Base-by-base conservation (phyloP, 2,329 filamentous ascomycete genomes). In the Neopestalotiopsis clavispora region DNA sequence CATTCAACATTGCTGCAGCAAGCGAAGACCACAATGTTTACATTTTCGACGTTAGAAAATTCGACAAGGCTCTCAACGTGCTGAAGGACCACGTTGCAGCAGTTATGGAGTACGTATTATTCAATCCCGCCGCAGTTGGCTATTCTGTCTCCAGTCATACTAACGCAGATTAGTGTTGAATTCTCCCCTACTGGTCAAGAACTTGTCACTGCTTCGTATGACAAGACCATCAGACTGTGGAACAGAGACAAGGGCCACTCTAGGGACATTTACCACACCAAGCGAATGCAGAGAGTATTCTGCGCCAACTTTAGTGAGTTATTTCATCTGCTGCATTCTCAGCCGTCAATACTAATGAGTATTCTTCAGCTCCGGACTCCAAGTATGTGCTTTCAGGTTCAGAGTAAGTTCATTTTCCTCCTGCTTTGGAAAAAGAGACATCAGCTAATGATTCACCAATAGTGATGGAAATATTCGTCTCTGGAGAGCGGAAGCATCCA, bases 161-260 rank as follows among this genome's bases (percentile, higher is more conserved):
- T 52, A 10, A 52, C 17, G 3, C 56, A 59, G 3, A 59, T 30
- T 3, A 52, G 42, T 79, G 92, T 99, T 56, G 94, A 98, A 77
- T 99, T 95, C 82, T 95, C 92, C 63, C 95, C 96, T 0, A 98
- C 96, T 0, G 96, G 96, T 69, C 92, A 98, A 79, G 95, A 98
- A 79, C 88, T 99, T 60, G 94, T 98, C 23, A 94, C 92, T 14
- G 96, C 94, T 4, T 94, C 92, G 0, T 94, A 95, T 78, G 94
- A 97, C 78, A 90, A 94, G 71, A 97, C 94, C 4, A 86, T 99
- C 66, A 90, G 96, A 65, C 84, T 98, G 64, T 98, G 94, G 93
- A 90, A 90, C 78, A 88, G 93, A 68, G 89, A 91, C 72, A 85
- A 91, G 71, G 95, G 95, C 30, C 94, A 96, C 81, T 95, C 93